phyloP scores from a whole-genome alignment of 176 grass and related monocot genomes.

The Ananas comosus region DNA sequence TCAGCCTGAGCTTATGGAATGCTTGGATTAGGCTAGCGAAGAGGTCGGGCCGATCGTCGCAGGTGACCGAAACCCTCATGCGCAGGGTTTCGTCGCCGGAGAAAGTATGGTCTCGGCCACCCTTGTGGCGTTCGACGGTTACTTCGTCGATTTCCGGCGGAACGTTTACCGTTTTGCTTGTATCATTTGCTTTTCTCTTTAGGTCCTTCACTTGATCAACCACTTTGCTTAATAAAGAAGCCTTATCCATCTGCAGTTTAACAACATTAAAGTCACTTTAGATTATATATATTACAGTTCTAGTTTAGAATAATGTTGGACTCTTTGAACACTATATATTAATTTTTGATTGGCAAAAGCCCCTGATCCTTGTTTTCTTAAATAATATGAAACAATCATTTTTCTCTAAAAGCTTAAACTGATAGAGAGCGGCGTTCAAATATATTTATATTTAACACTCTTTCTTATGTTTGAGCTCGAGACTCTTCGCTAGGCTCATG shows the following conservation, averaged over 20 bases:
- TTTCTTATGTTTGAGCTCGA: too few relatives aligned
- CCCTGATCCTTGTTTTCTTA: too few relatives aligned
- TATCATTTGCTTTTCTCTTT: conserved; percentile 32
- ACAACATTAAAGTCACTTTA: not conserved
- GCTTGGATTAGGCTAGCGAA: conserved; percentile 2
- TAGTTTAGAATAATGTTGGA: too few relatives aligned
- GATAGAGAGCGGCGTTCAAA: too few relatives aligned
- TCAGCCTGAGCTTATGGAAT: not conserved
- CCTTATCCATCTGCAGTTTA: conserved; percentile 58
- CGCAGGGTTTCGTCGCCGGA: not conserved
- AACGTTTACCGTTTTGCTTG: not conserved
- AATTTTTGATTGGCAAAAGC: too few relatives aligned
- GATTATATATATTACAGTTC: too few relatives aligned
- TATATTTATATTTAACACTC: too few relatives aligned
- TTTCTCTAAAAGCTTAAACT: too few relatives aligned
- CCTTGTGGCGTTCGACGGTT: not conserved
- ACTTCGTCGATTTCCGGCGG: conserved; percentile 9
- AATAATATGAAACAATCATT: too few relatives aligned
- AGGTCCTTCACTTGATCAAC: conserved; percentile 55
- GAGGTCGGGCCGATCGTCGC: conserved; percentile 6
- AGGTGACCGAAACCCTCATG: conserved; percentile 18
- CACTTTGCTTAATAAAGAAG: conserved; percentile 48
- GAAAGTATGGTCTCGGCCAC: not conserved
- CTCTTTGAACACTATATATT: too few relatives aligned
- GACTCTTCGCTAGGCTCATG: too few relatives aligned